A percentile compares a stretch with the other conserved stretches of the same genome.
phyloP scores from a whole-genome alignment of 805 yeast genomes.

The Pachysolen tannophilus region DNA sequence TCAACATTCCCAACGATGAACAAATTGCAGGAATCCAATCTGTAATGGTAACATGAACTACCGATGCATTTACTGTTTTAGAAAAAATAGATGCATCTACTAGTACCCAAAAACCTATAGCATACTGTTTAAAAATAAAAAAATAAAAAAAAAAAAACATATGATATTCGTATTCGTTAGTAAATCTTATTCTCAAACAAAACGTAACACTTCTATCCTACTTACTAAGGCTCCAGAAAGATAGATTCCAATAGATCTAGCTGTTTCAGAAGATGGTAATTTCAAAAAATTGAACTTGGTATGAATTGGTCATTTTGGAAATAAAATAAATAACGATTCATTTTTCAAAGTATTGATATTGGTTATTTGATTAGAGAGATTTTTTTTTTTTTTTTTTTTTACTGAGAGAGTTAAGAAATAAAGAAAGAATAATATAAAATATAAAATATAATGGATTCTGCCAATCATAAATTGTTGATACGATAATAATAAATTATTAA shows the following conservation, averaged over 20 bases:
- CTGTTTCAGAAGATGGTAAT: slow-evolving; percentile 62
- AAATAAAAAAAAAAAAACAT: slow-evolving; percentile 12
- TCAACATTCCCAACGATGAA: slow-evolving; percentile 82
- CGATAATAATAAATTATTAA: too few species aligned
- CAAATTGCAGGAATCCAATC: slow-evolving; percentile 96
- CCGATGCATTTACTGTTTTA: slow-evolving; percentile 75
- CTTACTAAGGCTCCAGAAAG: slow-evolving; percentile 53
- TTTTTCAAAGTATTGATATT: too few species aligned
- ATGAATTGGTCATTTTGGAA: slow-evolving; percentile 48
- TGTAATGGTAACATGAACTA: slow-evolving; percentile 79
- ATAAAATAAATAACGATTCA: too few species aligned
- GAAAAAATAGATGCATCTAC: slow-evolving; percentile 86
- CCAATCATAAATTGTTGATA: too few species aligned
- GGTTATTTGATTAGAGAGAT: too few species aligned
- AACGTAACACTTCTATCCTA: slow-evolving; percentile 1
- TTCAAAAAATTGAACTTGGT: slow-evolving; percentile 53
- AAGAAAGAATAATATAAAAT: too few species aligned
- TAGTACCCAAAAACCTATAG: slow-evolving; percentile 84
- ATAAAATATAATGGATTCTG: too few species aligned
- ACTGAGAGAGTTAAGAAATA: too few species aligned
- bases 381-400: too few species aligned
- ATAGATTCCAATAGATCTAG: slow-evolving; percentile 70
- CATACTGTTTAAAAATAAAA: slow-evolving; percentile 35
- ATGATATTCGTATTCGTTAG: too few species aligned
- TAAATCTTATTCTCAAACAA: not conserved